Base-by-base conservation (phyloP, 148 eudicot species). In the Nepenthes gracilis region DNA sequence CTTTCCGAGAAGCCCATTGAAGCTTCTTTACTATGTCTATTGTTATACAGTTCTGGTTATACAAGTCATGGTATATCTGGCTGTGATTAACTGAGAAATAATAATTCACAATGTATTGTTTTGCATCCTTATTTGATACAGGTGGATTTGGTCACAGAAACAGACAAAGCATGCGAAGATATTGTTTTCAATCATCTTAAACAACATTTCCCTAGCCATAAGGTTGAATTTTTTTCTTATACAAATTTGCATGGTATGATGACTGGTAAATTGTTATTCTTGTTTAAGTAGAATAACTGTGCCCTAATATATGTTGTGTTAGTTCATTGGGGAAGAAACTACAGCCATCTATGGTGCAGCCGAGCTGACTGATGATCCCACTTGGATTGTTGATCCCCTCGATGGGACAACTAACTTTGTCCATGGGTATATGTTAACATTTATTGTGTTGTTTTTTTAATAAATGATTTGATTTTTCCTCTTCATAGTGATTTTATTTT, bases 61-160 rank as follows among this genome's bases (percentile, higher is more conserved):
- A 23, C 23, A 23, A 23, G 23, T 23, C 23, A 23, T 23, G 23
- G 23, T 23, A 23, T 23, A 23, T 23, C 23, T 23, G 23, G 23
- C 23, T 23, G 23, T 23, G 23, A 23, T 23, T 23, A 23, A 23
- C 23, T 23, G 23, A 23, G 23, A 23, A 23, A 23, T 23, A 23
- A 23, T 23, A 23, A 23, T 23, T 23, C 23, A 23, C 23, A 23
- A 23, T 23, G 23, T 23, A 23, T 23, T 23, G 23, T 23, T 23
- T 23, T 23, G 23, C n/a, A 35, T 9, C 40, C 15, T 4, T 15
- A 58, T 4, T 12, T 2, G 47, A 49, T 72, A 68, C 83, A 88
- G 96, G 99, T 88, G 38, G 99, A 93, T 79, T 78, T 93, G 78
- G 99, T 93, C 68, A 93, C 99, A n/a, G 96, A 88, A 70, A 93